Conservation (phyloP, 371 early-diverging fungal genomes). For the Zopfochytrium polystomum region DNA sequence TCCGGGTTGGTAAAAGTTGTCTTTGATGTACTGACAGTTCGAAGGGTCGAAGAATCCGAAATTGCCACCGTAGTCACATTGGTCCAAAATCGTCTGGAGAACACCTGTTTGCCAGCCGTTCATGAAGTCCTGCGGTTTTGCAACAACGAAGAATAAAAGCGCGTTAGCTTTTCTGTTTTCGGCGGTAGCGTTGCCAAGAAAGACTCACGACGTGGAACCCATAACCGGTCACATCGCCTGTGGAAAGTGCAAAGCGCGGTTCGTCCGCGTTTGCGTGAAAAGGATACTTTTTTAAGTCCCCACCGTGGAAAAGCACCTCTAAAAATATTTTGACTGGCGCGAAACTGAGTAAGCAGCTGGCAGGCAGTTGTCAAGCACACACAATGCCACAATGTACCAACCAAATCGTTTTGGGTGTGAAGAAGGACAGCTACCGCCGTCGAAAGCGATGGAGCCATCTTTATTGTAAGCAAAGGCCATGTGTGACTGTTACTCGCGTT, state of each 20-base stretch:
- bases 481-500: background rate
- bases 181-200: too few relatives aligned
- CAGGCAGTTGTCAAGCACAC: too few relatives aligned
- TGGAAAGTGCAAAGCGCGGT: background rate
- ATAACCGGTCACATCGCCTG: background rate
- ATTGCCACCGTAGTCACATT: background rate
- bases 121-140: slow-evolving; percentile 11
- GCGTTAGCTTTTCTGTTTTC: too few relatives aligned
- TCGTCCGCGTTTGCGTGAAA: too few relatives aligned
- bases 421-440: slow-evolving; percentile 3
- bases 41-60: slow-evolving; percentile 4
- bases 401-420: slow-evolving; percentile 3
- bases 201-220: background rate
- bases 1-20: too few relatives aligned
- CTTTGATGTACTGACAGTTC: slow-evolving; percentile 3
- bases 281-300: background rate
- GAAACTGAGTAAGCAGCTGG: too few relatives aligned
- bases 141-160: too few relatives aligned
- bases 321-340: background rate
- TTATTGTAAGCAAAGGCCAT: background rate
- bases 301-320: background rate
- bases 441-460: background rate
- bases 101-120: slow-evolving; percentile 9
- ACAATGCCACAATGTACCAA: too few relatives aligned
- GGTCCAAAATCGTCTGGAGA: background rate